phyloP scores from a whole-genome alignment of 371 early-diverging fungal species.

The Dichotomocladium elegans region DNA sequence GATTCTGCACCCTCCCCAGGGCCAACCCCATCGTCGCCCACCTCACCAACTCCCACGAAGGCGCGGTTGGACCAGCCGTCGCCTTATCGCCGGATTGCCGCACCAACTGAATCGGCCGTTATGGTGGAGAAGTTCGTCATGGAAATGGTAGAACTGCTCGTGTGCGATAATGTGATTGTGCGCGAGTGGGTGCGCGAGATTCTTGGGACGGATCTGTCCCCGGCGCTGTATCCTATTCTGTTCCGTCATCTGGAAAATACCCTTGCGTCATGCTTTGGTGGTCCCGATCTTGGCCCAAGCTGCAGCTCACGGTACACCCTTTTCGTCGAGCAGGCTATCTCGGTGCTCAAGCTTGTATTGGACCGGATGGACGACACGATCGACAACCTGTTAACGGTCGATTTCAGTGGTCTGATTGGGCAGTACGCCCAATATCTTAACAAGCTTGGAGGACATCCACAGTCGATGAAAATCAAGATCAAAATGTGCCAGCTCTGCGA shows the following conservation, averaged over 20 bases:
- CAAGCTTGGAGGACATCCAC: slow-evolving; percentile 53
- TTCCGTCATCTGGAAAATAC: slow-evolving; percentile 70
- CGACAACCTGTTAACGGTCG: slow-evolving; percentile 66
- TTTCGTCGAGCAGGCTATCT: slow-evolving; percentile 82
- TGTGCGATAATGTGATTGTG: slow-evolving; percentile 79
- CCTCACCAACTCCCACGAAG: slow-evolving; percentile 16
- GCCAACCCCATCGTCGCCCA: slow-evolving; percentile 28
- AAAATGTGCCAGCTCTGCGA: slow-evolving; percentile 83
- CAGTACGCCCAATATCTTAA: slow-evolving; percentile 76
- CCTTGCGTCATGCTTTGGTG: slow-evolving; percentile 71
- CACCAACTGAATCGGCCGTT: slow-evolving; percentile 44
- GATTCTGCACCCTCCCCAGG: slow-evolving; percentile 26
- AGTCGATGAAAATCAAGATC: slow-evolving; percentile 71
- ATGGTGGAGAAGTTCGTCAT: slow-evolving; percentile 80
- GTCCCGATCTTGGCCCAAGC: slow-evolving; percentile 58
- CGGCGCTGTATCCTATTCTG: slow-evolving; percentile 76
- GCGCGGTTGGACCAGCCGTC: slow-evolving; percentile 31
- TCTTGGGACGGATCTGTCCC: slow-evolving; percentile 79
- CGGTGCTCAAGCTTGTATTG: slow-evolving; percentile 75
- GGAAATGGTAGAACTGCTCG: slow-evolving; percentile 82
- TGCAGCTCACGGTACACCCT: slow-evolving; percentile 72
- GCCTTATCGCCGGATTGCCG: slow-evolving; percentile 24
- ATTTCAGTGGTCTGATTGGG: slow-evolving; percentile 72
- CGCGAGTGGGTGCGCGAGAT: slow-evolving; percentile 91
- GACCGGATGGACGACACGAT: slow-evolving; percentile 69